These are phyloP conservation scores for Leptodermis oblonga DNA, from an alignment of 257 asterid species.

Conservation along the genomic window DNA sequence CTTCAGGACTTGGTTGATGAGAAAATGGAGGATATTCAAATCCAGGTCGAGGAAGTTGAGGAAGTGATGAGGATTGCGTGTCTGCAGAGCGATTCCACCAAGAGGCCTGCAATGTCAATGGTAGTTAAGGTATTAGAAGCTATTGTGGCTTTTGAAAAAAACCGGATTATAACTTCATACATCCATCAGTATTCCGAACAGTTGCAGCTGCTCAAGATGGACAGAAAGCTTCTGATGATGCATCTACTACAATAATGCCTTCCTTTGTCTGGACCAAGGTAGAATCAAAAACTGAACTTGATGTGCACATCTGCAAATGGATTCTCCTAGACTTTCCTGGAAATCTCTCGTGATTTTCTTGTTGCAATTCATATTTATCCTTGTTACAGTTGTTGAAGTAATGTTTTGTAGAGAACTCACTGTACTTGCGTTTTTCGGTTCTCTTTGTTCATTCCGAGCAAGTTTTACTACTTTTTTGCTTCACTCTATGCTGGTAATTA, in stretches of 20 bases:
- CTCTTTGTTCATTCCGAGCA: too few species aligned
- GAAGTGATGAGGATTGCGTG: conserved; percentile 24
- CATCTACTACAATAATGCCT: conserved; percentile 7
- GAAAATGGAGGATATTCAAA: conserved; percentile 11
- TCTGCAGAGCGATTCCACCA: conserved; percentile 21
- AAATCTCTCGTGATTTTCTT: too few species aligned
- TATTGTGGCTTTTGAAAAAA: conserved; percentile 9
- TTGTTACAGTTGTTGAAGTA: too few species aligned
- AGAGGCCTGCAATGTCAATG: conserved; percentile 26
- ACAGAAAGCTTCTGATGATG: neutral
- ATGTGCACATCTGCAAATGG: too few species aligned
- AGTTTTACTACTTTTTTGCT: too few species aligned
- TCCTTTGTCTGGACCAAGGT: conserved; percentile 28
- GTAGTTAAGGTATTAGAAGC: conserved; percentile 25
- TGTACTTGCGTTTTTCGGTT: too few species aligned
- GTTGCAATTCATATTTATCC: too few species aligned
- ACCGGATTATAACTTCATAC: conserved; percentile 7
- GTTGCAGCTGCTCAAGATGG: neutral
- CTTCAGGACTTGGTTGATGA: conserved; percentile 20
- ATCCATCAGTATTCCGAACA: neutral
- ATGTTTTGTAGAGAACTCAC: too few species aligned
- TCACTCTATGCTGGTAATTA: too few species aligned
- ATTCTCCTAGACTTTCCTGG: too few species aligned
- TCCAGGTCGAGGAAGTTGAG: conserved; percentile 14
- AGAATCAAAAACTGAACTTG: neutral